Evolutionary conservation across 2,329 filamentous ascomycete genomes (phyloP), one percentile per base, ranked within the genome.

Genomic region (Pyricularia sp.): DNA sequence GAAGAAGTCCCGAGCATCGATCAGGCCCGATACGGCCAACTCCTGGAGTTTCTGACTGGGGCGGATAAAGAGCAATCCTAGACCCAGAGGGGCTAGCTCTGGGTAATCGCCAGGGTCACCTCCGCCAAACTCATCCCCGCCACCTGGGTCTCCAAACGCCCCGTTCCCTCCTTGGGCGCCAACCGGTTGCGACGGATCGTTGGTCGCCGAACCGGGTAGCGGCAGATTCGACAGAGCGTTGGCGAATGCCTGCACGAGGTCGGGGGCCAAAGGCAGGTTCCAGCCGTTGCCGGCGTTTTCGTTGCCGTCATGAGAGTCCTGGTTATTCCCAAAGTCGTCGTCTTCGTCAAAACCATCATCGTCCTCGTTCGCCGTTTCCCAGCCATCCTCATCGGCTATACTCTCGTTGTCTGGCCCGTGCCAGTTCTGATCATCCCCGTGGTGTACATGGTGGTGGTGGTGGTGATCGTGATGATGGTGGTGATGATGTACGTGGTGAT

Each of bases 1-100:
- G 68, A 76, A 72, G 26, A 76, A 73, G 67, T 72, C 71, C 55
- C 71, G 69, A 10, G 70, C 71, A 20, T 70, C 70, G 61, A 70
- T 68, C 6, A 72, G 61, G 68, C 67, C 50, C 9, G 70, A 69
- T 0, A 70, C 68, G 42, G 69, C 64, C 5, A 72, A 69, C 69
- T 69, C 64, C 33, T 72, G 69, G 26, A 70, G 68, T 11, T 55
- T n/a, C 33, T 58, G 33, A 68, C 70, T 70, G 33, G 61, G 61
- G 25, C 68, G 61, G 55, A 68, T 68, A 31, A 68, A 68, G n/a
- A 68, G 66, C 55, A 68, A 20, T 17, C 66, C 66, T 30, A 68
- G 58, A 25, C 66, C 66, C 12, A 68, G 66, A 17, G 59, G 59
- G 25, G 59, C 59, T 28, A 63, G 3, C 59, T 26, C 25, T 3